Evolutionary conservation across 2,329 filamentous ascomycete genomes (phyloP), one percentile per base, ranked within the genome.

Genomic region (Apiospora phragmitis): DNA sequence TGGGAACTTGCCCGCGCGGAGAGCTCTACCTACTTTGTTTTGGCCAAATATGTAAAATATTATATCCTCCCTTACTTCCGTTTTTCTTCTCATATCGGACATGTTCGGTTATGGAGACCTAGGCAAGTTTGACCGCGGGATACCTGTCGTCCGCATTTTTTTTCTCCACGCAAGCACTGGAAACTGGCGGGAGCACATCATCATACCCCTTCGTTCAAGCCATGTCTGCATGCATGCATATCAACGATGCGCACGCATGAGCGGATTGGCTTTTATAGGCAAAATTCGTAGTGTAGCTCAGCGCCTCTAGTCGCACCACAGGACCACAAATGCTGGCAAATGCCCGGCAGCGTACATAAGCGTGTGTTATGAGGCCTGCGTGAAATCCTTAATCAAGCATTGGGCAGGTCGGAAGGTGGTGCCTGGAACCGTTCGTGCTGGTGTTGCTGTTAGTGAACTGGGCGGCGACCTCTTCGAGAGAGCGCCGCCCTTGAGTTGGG

Each of bases 261-360:
- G 32, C 32, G 32, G 32, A 62, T 62, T 62, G 55, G 21, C 32
- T 9, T 38, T 11, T 62, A 62, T 62, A 38, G 55, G 55, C 55
- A 62, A 38, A 62, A 62, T 18, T 38, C n/a, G n/a, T n/a, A 62
- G 32, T 38, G 55, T 62, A 62, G 55, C 55, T 32, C 38, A 62
- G 55, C 24, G 32, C 55, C 35, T 62, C 32, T 62, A 14, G 65
- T 67, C 6, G 42, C 42, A 47, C 65, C 32, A 4, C 65, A 67
- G 65, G 11, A 16, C 42, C 32, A 67, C 42, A 35, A 67, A 67
- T 47, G 41, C 42, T 67, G 65, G 65, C 65, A 47, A 47, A 35
- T 43, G 65, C 65, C 41, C 65, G 65, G 65, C 65, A 67, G 42
- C 65, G 42, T 47, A 67, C 65, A 67, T 43, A 62, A 62, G 55